phyloP scores from a whole-genome alignment of 345 rosid species.

The Linum trigynum region DNA sequence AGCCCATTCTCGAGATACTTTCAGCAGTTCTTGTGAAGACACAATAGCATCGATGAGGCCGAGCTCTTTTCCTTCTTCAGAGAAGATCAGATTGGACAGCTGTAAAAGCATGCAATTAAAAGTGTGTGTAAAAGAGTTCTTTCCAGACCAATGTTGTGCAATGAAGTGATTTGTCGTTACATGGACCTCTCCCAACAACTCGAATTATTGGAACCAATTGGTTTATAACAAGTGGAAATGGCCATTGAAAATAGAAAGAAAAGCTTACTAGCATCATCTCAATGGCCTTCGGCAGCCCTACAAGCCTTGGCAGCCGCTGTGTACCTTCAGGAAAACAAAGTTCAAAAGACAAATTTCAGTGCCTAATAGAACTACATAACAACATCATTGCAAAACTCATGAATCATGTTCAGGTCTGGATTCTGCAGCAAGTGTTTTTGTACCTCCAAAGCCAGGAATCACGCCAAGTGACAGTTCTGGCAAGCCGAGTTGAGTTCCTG shows the following conservation, averaged over 20 bases:
- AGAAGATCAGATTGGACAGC: slow-evolving; percentile 70
- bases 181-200: too few species aligned
- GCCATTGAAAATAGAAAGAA: too few species aligned
- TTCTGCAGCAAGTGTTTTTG: neutral
- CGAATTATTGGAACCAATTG: too few species aligned
- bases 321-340: slow-evolving; percentile 45
- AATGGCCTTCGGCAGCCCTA: slow-evolving; percentile 78
- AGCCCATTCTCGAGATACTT: slow-evolving; percentile 71
- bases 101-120: too few species aligned
- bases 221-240: too few species aligned
- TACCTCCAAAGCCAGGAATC: slow-evolving; percentile 96
- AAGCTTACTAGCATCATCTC: slow-evolving; percentile 73
- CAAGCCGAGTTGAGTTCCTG: slow-evolving; percentile 72
- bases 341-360: slow-evolving; percentile 7
- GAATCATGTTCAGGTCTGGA: neutral
- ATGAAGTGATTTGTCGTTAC: too few species aligned
- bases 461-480: slow-evolving; percentile 91
- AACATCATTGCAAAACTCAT: neutral
- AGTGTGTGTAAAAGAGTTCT: too few species aligned
- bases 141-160: too few species aligned
- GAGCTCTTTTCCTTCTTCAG: slow-evolving; percentile 79
- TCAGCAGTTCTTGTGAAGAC: slow-evolving; percentile 64
- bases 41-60: slow-evolving; percentile 79
- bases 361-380: slow-evolving; percentile 1
- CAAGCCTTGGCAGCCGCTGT: slow-evolving; percentile 93